Conservation (phyloP, 345 rosid species). For the Firmiana major region DNA sequence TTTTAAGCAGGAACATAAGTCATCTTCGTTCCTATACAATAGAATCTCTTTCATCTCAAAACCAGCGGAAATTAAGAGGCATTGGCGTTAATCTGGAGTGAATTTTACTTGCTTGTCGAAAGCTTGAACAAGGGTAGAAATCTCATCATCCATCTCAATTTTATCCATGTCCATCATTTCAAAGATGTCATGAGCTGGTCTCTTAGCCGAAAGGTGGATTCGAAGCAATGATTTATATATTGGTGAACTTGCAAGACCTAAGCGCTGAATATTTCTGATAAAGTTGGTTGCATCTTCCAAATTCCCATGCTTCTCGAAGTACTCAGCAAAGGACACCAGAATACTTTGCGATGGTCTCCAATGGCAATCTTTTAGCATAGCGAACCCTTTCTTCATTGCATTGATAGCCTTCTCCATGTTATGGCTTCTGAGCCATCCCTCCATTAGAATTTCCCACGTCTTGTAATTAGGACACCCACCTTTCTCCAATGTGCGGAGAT, state of each 20-base stretch:
- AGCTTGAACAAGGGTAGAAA: conserved; percentile 32
- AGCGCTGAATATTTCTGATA: conserved; percentile 36
- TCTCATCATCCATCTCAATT: conserved; percentile 36
- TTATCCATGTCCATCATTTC: conserved; percentile 57
- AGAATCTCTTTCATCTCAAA: neutral
- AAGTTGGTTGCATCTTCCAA: conserved; percentile 44
- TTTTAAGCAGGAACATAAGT: neutral
- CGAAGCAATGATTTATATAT: conserved; percentile 34
- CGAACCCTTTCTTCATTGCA: conserved; percentile 48
- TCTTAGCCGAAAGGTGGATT: conserved; percentile 35
- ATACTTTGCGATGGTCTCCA: conserved; percentile 54
- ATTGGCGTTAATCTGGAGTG: neutral
- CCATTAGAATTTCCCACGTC: conserved; percentile 32
- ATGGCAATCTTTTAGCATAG: conserved; percentile 38
- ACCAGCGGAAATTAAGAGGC: neutral
- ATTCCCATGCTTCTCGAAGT: conserved; percentile 45
- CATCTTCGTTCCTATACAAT: neutral
- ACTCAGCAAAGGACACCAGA: conserved; percentile 40
- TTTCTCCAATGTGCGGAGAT: conserved; percentile 37
- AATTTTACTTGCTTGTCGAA: neutral
- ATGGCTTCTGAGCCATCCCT: conserved; percentile 50
- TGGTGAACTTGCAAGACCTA: conserved; percentile 46
- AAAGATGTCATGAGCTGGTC: conserved; percentile 36
- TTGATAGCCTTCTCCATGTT: conserved; percentile 49
- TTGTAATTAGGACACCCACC: conserved; percentile 68